Percentiles rank a stretch among this genome's conserved stretches.
Conservation (phyloP, 2,329 filamentous ascomycete species). For the Verticillium dahliae region DNA sequence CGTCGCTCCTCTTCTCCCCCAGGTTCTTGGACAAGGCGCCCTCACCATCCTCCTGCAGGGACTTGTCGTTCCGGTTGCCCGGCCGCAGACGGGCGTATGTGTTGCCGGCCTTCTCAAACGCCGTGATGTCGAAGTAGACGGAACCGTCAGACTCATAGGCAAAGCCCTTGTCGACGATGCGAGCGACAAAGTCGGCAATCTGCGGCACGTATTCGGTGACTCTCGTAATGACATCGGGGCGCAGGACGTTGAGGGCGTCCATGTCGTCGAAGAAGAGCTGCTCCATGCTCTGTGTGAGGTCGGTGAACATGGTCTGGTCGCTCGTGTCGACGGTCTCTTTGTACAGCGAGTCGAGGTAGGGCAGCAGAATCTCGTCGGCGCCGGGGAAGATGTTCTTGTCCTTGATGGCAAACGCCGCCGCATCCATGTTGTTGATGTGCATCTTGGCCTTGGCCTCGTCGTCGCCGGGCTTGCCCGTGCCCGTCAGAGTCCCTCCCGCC, state of each 20-base stretch:
- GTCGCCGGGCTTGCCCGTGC: constrained; percentile 60
- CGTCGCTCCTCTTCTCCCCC: constrained; percentile 63
- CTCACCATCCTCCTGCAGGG: constrained; percentile 81
- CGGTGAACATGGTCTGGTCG: constrained; percentile 72
- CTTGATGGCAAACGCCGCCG: constrained; percentile 42
- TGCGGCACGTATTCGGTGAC: constrained; percentile 91
- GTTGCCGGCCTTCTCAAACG: constrained; percentile 80
- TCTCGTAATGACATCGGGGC: constrained; percentile 74
- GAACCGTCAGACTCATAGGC: constrained; percentile 78
- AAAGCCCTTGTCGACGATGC: constrained; percentile 77
- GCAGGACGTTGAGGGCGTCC: constrained; percentile 75
- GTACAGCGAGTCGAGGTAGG: constrained; percentile 70
- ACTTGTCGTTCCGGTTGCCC: constrained; percentile 77
- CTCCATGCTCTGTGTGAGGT: constrained; percentile 81
- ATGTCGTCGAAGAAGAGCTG: constrained; percentile 85
- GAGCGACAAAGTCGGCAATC: constrained; percentile 79
- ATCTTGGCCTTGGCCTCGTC: constrained; percentile 85
- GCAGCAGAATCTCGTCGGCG: constrained; percentile 63
- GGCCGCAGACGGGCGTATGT: constrained; percentile 80
- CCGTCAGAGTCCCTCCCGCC: constrained; percentile 46
- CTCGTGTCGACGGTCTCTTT: constrained; percentile 55
- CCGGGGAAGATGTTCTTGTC: constrained; percentile 45
- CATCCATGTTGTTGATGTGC: constrained; percentile 64
- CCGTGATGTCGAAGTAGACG: constrained; percentile 87
- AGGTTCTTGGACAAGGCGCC: constrained; percentile 64